These are phyloP conservation scores for Blastosporella zonata DNA, from an alignment of 1,284 basidiomycete genomes.

Conservation along the genomic window DNA sequence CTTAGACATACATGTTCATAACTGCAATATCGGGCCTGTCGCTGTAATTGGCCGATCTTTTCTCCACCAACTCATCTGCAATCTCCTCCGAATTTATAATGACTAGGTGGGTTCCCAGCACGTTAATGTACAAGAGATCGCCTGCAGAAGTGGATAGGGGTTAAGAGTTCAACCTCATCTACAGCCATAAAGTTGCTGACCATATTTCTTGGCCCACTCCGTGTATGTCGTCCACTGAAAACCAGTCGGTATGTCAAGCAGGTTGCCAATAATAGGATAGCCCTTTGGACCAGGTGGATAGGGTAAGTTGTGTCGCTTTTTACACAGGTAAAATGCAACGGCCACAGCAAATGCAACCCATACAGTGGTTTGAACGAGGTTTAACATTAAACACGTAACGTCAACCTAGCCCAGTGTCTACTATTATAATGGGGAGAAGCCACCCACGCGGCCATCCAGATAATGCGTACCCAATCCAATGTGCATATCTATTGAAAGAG, in stretches of 20 bases:
- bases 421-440: neutral
- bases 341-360: neutral
- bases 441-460: no score
- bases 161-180: neutral
- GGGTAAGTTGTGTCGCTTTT: neutral
- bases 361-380: neutral
- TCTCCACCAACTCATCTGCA: constrained; percentile 39
- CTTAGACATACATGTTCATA: constrained; percentile 20
- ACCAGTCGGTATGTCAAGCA: constrained; percentile 24
- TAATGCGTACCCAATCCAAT: no score
- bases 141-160: constrained; percentile 20
- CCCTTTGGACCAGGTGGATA: constrained; percentile 26
- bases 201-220: constrained; percentile 24
- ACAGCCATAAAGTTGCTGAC: constrained; percentile 14
- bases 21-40: constrained; percentile 32
- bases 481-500: no score
- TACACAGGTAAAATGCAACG: neutral
- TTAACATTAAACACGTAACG: neutral
- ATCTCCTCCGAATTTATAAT: constrained; percentile 37
- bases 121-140: constrained; percentile 30
- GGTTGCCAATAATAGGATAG: constrained; percentile 27
- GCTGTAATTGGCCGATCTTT: constrained; percentile 40
- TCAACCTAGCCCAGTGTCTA: neutral
- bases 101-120: constrained; percentile 36
- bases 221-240: constrained; percentile 21